Evolutionary conservation across 1,139 yeast genomes (phyloP).

Genomic region (Candida pseudocylindracea): DNA sequence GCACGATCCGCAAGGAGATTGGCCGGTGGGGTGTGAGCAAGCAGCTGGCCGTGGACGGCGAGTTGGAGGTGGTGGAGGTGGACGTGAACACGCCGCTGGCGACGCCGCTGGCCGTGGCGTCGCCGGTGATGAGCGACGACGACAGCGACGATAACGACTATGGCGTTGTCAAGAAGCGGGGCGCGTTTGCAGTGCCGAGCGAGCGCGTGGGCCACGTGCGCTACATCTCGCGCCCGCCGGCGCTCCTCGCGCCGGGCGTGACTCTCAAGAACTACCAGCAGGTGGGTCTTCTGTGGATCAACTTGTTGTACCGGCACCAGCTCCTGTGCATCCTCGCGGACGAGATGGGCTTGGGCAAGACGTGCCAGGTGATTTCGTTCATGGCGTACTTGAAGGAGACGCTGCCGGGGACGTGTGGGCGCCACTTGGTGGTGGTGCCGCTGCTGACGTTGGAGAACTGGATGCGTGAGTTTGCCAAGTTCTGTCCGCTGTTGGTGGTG

Average conservation of each 20-base stretch:
- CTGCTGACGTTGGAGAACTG: constrained; percentile 93
- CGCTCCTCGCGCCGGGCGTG: constrained; percentile 34
- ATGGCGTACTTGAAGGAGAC: constrained; percentile 57
- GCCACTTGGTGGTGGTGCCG: constrained; percentile 74
- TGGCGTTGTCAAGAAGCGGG: constrained; percentile 7
- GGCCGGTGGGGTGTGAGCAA: constrained; percentile 69
- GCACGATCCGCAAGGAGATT: constrained; percentile 48
- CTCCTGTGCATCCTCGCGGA: constrained; percentile 90
- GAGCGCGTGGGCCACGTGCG: constrained; percentile 2
- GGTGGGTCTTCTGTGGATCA: constrained; percentile 89
- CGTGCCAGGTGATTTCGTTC: constrained; percentile 91
- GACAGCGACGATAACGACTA: constrained; percentile 8
- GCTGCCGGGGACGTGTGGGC: constrained; percentile 9
- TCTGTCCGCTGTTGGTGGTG: constrained; percentile 61
- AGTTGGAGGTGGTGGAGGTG: constrained; percentile 19
- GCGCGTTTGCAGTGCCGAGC: constrained; percentile 1
- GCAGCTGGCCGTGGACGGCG: constrained; percentile 40
- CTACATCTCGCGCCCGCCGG: constrained; percentile 57
- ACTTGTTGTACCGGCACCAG: constrained; percentile 50
- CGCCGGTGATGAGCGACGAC: constrained; percentile 6
- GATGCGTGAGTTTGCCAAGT: constrained; percentile 83
- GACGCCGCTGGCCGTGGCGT: no score
- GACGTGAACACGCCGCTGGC: constrained; percentile 6
- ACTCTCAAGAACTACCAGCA: constrained; percentile 76
- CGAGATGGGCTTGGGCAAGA: constrained; percentile 96